phyloP scores from a whole-genome alignment of 176 grass and related monocot species.

The Echinochloa phyllopogon region DNA sequence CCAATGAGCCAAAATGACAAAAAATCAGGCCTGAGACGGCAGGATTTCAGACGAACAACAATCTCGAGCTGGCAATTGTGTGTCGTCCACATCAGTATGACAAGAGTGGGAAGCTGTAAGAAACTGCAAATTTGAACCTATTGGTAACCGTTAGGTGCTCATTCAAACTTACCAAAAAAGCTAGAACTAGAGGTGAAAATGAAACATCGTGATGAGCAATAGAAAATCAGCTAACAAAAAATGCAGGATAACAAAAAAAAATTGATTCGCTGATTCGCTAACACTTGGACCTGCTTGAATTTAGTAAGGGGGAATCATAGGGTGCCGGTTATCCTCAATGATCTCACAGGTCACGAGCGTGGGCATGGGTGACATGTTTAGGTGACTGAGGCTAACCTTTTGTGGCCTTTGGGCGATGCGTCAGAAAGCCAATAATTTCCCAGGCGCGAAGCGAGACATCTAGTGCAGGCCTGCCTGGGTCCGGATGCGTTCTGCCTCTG shows the following conservation, averaged over 20 bases:
- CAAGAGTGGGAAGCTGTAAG: neutral
- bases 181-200: neutral
- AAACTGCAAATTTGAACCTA: neutral
- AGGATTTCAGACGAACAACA: neutral
- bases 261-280: neutral
- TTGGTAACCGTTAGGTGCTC: neutral
- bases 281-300: neutral
- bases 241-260: neutral
- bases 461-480: slow-evolving; percentile 41
- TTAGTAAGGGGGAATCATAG: neutral
- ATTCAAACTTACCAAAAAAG: neutral
- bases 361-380: neutral
- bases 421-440: slow-evolving; percentile 4
- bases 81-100: neutral
- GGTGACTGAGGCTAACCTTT: slow-evolving; percentile 38
- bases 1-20: slow-evolving; percentile 14
- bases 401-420: neutral
- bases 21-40: slow-evolving; percentile 26
- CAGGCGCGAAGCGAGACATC: slow-evolving; percentile 31
- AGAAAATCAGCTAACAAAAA: neutral
- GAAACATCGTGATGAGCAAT: neutral
- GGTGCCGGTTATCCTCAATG: neutral
- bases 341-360: neutral
- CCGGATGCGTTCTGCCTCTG: slow-evolving; percentile 27
- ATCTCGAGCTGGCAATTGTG: neutral